Percentiles rank a stretch among this genome's conserved stretches.
Conservation (phyloP, 495 filamentous ascomycete genomes). For the Podospora pseudocomata region DNA sequence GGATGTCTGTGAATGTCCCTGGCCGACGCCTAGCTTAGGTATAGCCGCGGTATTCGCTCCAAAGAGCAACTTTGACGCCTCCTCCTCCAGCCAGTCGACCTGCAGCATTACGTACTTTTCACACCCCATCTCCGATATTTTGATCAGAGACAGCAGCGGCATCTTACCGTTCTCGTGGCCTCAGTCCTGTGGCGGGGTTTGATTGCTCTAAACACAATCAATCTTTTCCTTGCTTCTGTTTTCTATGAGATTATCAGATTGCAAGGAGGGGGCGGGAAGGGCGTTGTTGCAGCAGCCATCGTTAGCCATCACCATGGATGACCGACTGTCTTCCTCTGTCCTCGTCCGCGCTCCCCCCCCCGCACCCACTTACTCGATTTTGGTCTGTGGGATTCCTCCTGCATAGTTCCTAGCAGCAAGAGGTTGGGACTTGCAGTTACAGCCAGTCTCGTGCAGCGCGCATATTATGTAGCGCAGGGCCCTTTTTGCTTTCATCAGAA, state of each 20-base stretch:
- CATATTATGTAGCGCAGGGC: constrained; percentile 3
- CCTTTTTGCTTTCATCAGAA: not conserved
- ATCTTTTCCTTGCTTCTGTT: not conserved
- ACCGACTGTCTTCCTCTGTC: not conserved
- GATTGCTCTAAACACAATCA: not conserved
- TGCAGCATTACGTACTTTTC: not conserved
- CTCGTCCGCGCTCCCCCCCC: not conserved
- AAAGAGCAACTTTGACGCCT: not conserved
- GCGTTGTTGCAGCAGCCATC: constrained; percentile 5
- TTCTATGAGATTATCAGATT: constrained; percentile 1
- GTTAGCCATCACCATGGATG: not conserved
- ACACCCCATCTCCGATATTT: not conserved
- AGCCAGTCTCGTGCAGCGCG: not conserved
- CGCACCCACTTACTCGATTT: not conserved
- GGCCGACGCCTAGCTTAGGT: not conserved
- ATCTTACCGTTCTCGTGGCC: not conserved
- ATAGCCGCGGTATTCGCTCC: not conserved
- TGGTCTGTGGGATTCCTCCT: constrained; percentile 4
- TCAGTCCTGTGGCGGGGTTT: not conserved
- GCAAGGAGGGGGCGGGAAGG: constrained; percentile 11
- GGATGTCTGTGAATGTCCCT: constrained; percentile 1
- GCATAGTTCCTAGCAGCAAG: constrained; percentile 1
- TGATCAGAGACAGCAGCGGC: not conserved
- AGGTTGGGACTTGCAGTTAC: constrained; percentile 4
- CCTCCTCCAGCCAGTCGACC: not conserved